Base-by-base conservation (phyloP, 495 filamentous ascomycete genomes). In the Neurospora tetrasperma region DNA sequence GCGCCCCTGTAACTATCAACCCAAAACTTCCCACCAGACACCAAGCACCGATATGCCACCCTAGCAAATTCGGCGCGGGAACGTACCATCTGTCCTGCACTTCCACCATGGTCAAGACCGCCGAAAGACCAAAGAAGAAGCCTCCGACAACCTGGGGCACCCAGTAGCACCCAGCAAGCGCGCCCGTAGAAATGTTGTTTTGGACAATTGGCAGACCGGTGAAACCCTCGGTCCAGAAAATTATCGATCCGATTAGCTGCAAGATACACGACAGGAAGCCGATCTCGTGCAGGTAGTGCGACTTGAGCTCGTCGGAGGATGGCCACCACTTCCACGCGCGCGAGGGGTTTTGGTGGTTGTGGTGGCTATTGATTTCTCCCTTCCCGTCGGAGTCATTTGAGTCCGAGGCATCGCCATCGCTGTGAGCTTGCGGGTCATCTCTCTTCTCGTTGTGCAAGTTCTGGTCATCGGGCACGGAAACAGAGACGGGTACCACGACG, bases 161-260 rank as follows among this genome's bases (percentile, higher is more conserved):
- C 91, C 90, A 93, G 79, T 87, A 92, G 1, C 87, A 83, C 16
- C 89, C 88, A 76, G 90, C 84, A 10, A 76, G 71, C 9, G 72
- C 80, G 40, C 73, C 46, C 3, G 39, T 42, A 3, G 77, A 77
- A 0, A 86, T 81, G 2, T 84, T 73, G 14, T 82, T 74, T 66
- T 82, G 80, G 72, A 92, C 89, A 5, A 85, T 83, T 5, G 91
- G 90, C 4, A 93, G 75, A 4, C 86, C 87, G 1, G 89, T 90
- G 73, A 93, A 86, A 27, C 90, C 90, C 4, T 88, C 83, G 72
- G 92, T 89, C 87, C 88, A 92, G 81, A 90, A 91, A 72, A 93
- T 83, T 10, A 88, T 87, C 7, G 91, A 89, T 18, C 88, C 91
- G 69, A 88, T 48, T 46, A 91, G 82, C 75, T 92, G 90, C 2